Base-by-base conservation (phyloP, 805 yeast species). In the Lachancea mirantina region DNA sequence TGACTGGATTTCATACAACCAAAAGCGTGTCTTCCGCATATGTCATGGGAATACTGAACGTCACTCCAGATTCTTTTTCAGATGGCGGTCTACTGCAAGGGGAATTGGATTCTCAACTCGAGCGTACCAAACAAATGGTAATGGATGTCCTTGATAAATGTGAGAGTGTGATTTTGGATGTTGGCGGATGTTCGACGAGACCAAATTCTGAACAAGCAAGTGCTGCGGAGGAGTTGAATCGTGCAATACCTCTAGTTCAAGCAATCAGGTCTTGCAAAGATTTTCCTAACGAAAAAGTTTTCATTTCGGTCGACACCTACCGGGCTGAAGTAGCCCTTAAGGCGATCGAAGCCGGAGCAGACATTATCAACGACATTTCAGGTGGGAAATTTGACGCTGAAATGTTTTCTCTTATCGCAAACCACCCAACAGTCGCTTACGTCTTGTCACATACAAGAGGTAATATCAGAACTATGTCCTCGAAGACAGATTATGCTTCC, bases 171-270 rank as follows among this genome's bases (percentile, higher is more conserved):
- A 82, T 92, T 19, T 66, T 92, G 23, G 98, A 92, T 55, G 70
- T 92, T 34, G 98, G 98, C 6, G 98, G 98, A 2, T 84, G 85
- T 36, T 84, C 96, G 1, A 92, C 98, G 0, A 70, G 94, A 31
- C 98, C 98, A 0, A 84, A 85, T 2, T 74, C 94, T 1, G 48
- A 43, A 1, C 84, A 74, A 34, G 78, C 81, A 0, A 48, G 70
- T 2, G 68, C 55, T 14, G 70, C 69, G n/a, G 88, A 74, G 35
- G 98, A 92, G 53, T 45, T 82, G 28, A 47, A 47, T 3, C 60
- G 97, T 26, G 80, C 88, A 1, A 53, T 84, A 5, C 92, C 92
- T 0, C 70, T 82, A 0, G 67, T 92, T 3, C 52, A 67, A 39
- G 74, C 74, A 0, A 70, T 87, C 14, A 70, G 94, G 38, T 39